Evolutionary conservation across 352 stramenopile genomes (phyloP), one percentile per base, ranked within the genome.

Genomic region (Globisporangium nodosum): DNA sequence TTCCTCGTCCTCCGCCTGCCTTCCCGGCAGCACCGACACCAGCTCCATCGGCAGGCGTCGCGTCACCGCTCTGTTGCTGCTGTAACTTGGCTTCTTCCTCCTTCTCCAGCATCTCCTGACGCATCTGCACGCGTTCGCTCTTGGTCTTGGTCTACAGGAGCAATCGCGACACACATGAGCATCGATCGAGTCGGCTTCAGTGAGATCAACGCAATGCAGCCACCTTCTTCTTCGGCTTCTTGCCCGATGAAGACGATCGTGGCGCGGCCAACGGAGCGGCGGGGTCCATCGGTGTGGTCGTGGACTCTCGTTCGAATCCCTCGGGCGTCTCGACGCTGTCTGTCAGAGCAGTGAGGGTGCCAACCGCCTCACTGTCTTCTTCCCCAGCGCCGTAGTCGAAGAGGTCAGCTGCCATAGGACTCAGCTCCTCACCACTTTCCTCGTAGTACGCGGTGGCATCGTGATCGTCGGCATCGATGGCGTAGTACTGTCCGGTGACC

Each of bases 91-190:
- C 65, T 42, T 81, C 69, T 40, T 90, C 79, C n/a, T 82, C 68
- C 50, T 80, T 77, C 63, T 90, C 78, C 3, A 90, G 63, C 24
- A 70, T 46, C 33, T 68, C 68, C 51, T 90, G 80, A 0, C 72
- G 78, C 65, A 77, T 63, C 54, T 77, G 58, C 11, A 85, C 64
- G 9, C 78, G 76, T 45, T 88, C 78, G 33, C 84, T 68, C 37
- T 77, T 81, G 24, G 66, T 73, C 47, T 85, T 87, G 48, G 67
- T 35, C 42, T 55, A 4, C 0, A 9, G 18, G 18, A 55, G 3
- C 52, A 24, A 52, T 3, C 5, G 27, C 37, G 27, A 31, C 7
- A 20, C 51, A 7, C 11, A n/a, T 42, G 39, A n/a, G 8, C 9
- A 20, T 39, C 20, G 13, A 8, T 16, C 33, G 1, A 21, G 7